Conservation (phyloP, 2,329 filamentous ascomycete genomes). For the Talaromyces piceae region DNA sequence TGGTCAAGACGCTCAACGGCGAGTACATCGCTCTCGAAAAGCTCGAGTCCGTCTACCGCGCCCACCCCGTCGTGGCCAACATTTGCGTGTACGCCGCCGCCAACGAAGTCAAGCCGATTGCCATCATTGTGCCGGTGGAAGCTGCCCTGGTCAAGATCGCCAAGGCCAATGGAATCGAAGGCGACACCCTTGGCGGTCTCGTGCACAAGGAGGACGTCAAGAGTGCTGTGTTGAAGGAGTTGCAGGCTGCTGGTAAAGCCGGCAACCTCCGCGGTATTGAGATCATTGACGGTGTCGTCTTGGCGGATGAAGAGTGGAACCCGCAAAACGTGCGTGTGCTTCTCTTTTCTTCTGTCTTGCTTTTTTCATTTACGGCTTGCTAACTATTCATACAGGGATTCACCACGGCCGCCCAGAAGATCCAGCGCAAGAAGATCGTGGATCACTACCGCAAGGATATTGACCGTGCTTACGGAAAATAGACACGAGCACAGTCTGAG, state of each 20-base stretch:
- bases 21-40: conserved; percentile 98
- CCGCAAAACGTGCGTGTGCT: conserved; percentile 31
- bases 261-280: conserved; percentile 34
- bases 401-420: conserved; percentile 64
- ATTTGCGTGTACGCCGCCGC: conserved; percentile 79
- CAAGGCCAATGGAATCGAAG: conserved; percentile 52
- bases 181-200: conserved; percentile 59
- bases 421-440: conserved; percentile 62
- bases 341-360: not conserved
- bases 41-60: conserved; percentile 84
- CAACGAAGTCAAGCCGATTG: conserved; percentile 69
- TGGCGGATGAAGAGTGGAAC: conserved; percentile 41
- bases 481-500: not conserved
- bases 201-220: conserved; percentile 45
- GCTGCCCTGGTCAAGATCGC: conserved; percentile 50
- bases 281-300: conserved; percentile 37
- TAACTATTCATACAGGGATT: conserved; percentile 44
- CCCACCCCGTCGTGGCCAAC: conserved; percentile 69
- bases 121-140: conserved; percentile 63
- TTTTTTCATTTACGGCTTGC: conserved; percentile 15
- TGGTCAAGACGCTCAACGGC: conserved; percentile 90
- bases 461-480: conserved; percentile 46
- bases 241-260: conserved; percentile 30
- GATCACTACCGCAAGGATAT: conserved; percentile 56
- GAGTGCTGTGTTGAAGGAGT: conserved; percentile 32